Evolutionary conservation across 1,284 basidiomycete genomes (phyloP).

Genomic region (Phylloboletellus chloephorus): DNA sequence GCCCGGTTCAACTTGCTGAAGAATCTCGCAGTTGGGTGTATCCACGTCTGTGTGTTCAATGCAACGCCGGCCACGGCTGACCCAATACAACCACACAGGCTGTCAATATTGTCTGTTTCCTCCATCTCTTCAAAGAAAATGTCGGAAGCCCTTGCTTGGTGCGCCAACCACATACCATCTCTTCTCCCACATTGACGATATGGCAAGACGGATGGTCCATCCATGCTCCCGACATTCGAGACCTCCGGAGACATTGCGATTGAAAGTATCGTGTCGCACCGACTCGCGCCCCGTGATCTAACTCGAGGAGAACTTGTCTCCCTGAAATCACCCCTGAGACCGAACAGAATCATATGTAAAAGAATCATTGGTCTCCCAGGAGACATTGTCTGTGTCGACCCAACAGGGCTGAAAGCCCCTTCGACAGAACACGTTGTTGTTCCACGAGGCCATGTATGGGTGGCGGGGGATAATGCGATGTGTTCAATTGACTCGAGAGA

Average conservation of each 20-base stretch:
- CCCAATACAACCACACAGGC: conserved; percentile 31
- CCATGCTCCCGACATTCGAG: conserved; percentile 83
- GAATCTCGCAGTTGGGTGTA: conserved; percentile 21
- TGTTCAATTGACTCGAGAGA: conserved; percentile 82
- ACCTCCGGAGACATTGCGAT: conserved; percentile 55
- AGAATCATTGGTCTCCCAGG: conserved; percentile 88
- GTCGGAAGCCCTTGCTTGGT: conserved; percentile 53
- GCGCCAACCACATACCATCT: conserved; percentile 10
- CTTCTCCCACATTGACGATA: conserved; percentile 1
- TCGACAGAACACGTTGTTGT: conserved; percentile 68
- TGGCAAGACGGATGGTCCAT: conserved; percentile 62
- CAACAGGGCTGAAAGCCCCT: conserved; percentile 53
- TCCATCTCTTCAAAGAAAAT: conserved; percentile 57
- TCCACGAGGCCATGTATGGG: conserved; percentile 87
- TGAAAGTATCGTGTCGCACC: conserved; percentile 55
- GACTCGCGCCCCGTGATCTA: conserved; percentile 50
- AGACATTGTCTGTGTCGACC: conserved; percentile 87
- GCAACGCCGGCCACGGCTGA: conserved; percentile 1
- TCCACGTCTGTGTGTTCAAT: conserved; percentile 26
- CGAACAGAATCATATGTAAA: conserved; percentile 77
- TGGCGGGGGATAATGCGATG: conserved; percentile 84
- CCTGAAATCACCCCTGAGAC: conserved; percentile 70
- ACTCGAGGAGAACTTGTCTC: conserved; percentile 80
- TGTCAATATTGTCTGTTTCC: conserved; percentile 46
- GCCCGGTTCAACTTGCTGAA: conserved; percentile 17